phyloP scores from a whole-genome alignment of 306 rosid genomes.

The Aeschynomene evenia region DNA sequence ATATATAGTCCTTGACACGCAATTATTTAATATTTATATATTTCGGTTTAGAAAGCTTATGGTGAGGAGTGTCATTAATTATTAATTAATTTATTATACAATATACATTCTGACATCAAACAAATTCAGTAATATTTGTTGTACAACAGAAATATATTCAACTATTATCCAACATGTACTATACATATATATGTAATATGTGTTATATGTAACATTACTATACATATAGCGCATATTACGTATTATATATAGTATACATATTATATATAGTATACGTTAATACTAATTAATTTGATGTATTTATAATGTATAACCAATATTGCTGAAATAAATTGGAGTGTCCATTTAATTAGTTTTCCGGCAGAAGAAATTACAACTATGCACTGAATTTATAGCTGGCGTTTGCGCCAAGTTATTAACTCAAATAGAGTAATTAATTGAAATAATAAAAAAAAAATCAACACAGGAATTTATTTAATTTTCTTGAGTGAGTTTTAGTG shows the following conservation, averaged over 20 bases:
- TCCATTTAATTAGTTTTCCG: slow-evolving; percentile 22
- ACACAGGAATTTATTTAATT: slow-evolving; percentile 15
- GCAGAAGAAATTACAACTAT: not conserved
- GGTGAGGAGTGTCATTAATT: slow-evolving; percentile 16
- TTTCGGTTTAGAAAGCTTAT: not conserved
- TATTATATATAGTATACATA: no score
- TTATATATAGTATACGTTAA: no score
- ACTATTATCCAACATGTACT: no score
- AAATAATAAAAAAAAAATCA: not conserved
- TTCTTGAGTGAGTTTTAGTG: not conserved
- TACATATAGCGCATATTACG: no score
- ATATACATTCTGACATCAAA: no score
- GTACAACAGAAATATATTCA: no score
- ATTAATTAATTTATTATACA: no score
- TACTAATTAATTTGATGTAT: no score
- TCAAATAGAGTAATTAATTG: not conserved
- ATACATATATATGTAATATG: no score
- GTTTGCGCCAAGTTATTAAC: not conserved
- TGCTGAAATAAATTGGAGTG: slow-evolving; percentile 25
- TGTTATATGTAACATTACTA: no score
- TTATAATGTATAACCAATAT: no score
- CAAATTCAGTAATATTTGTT: no score
- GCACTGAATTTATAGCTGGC: slow-evolving; percentile 24
- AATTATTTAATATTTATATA: not conserved
- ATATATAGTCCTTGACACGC: not conserved